Base-by-base conservation (phyloP, 225 moss, liverwort and hornwort genomes). In the Ulota crispa region DNA sequence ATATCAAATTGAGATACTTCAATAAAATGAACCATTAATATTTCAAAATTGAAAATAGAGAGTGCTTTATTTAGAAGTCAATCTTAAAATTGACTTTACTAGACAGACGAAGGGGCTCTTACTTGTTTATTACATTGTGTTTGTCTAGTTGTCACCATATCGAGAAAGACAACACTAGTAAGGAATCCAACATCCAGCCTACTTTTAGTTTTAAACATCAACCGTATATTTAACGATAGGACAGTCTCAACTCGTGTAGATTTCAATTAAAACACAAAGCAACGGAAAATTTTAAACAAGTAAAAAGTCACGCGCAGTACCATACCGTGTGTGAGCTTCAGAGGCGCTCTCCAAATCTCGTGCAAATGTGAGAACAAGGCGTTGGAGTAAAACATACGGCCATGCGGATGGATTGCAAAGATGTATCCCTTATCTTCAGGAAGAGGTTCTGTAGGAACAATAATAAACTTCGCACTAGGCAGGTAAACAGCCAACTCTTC, bases 351-450 rank as follows among this genome's bases (percentile, higher is more conserved):
- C 96, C 95, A 96, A 64, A 78, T 87, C 45, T 84, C 84, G 82
- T 96, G 87, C 56, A 93, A 73, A 75, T 92, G 93, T 4, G 91
- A 91, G 78, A 96, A 96, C 84, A 96, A 85, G 67, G 90, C 82
- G 56, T 91, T 90, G 14, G 96, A 87, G 61, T 91, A 96, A 47
- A 96, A 94, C 96, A 96, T 96, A 9, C 96, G 89, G 30, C 96
- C 95, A 43, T 96, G 96, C 13, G 96, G 96, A 84, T 96, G 96
- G 53, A 93, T 89, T 1, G 96, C 96, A 56, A 96, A 96, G 79
- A 96, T 95, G 78, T 96, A 96, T 12, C 88, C 85, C 70, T 84
- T 89, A 59, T 84, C 81, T 69, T 86, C 78, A 9, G 90, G 91
- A 20, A 96, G 84, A 12, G 92, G 87, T 54, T 85, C 83, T 45